Evolutionary conservation across 331 rosid species (phyloP), one percentile per base, ranked within the genome.

Genomic region (Dryas integrifolia): DNA sequence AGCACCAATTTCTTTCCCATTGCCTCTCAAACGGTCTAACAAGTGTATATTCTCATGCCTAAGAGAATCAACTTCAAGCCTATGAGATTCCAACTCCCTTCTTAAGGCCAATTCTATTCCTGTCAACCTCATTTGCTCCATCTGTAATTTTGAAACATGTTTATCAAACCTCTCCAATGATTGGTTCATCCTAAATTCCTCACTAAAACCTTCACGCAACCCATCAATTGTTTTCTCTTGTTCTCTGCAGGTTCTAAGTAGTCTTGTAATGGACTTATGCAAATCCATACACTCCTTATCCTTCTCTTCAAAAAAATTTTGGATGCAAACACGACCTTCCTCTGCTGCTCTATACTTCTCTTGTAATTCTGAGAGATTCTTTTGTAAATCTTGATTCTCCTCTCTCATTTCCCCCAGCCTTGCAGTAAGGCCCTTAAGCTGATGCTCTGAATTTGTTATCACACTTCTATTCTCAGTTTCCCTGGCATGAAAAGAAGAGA

Each of bases 181-280:
- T 44, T 75, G 90, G 76, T 63, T 85, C 71, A 76, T 79, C 72
- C 67, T 72, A 65, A 84, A 67, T 70, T 86, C 81, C 81, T 83
- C 90, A 24, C 80, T 67, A 68, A 82, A 82, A 68, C 78, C 76
- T 73, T 89, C 96, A 21, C 85, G 84, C 72, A 92, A 84, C 52
- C 96, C 92, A 26, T 81, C 70, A 39, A 92, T 85, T 61, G 99
- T 85, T 87, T 86, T 95, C 87, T 89, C 96, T 83, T 95, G 97
- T 77, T 95, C 99, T 50, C 79, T 76, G 87, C 93, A 95, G 74
- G 90, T 88, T 76, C 99, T 85, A 65, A 79, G 74, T 74, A 88
- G 79, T 76, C 96, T 85, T 65, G 99, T 66, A 13, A 95, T 38
- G 57, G 97, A 88, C 81, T 87, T 92, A 6, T 78, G 93, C 72